Percentiles rank a stretch among this genome's conserved stretches.
These are phyloP conservation scores for Lepraria neglecta DNA, from an alignment of 495 filamentous ascomycete species.

Conservation along the genomic window DNA sequence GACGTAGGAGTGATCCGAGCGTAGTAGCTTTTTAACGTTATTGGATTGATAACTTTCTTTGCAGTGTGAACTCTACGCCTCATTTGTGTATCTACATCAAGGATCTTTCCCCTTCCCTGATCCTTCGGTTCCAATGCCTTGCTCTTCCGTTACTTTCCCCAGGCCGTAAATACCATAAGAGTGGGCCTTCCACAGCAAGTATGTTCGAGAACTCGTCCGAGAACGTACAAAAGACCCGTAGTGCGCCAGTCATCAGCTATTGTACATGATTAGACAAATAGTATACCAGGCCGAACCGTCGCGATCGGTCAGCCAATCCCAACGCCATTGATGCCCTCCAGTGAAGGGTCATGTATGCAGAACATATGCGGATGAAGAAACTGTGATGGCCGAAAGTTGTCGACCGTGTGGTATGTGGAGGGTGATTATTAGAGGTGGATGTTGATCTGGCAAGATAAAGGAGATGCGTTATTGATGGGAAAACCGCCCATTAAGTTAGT, in stretches of 20 bases:
- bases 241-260: constrained; percentile 17
- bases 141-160: constrained; percentile 5
- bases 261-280: constrained; percentile 19
- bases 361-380: constrained; percentile 5
- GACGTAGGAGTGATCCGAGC: no score
- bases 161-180: constrained; percentile 14
- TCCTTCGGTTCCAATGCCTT: background rate
- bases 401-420: background rate
- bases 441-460: background rate
- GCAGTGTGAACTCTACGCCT: constrained; percentile 12
- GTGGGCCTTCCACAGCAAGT: constrained; percentile 7
- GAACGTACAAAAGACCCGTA: constrained; percentile 16
- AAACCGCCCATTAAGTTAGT: background rate
- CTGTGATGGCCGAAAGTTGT: background rate
- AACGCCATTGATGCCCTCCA: constrained; percentile 17
- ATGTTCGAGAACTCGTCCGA: constrained; percentile 17
- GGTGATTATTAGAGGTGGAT: background rate
- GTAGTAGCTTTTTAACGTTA: no score
- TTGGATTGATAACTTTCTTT: background rate
- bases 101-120: background rate
- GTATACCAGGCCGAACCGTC: constrained; percentile 12
- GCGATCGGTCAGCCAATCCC: constrained; percentile 6
- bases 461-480: constrained; percentile 11
- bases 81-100: constrained; percentile 10
- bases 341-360: constrained; percentile 3